Percentiles rank a stretch among this genome's conserved stretches.
phyloP scores from a whole-genome alignment of 2,329 filamentous ascomycete species.

The Penicillium palitans region DNA sequence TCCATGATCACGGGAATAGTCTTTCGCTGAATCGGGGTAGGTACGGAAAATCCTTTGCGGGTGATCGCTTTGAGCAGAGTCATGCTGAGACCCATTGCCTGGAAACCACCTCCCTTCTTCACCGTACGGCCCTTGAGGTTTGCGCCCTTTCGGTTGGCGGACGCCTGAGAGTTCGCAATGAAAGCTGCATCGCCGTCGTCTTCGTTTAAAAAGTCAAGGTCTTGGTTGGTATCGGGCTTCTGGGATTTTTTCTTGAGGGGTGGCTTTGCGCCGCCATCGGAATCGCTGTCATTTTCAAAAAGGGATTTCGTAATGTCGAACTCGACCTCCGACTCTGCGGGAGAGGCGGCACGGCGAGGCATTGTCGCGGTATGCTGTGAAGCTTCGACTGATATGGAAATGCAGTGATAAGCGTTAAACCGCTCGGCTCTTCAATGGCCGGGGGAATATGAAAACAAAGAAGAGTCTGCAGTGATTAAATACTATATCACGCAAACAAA shows the following conservation, averaged over 20 bases:
- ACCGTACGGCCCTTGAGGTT: slow-evolving; percentile 81
- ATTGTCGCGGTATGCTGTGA: slow-evolving; percentile 49
- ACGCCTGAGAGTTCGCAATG: slow-evolving; percentile 83
- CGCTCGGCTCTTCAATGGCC: slow-evolving; percentile 6
- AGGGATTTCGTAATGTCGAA: slow-evolving; percentile 83
- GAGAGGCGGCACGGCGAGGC: slow-evolving; percentile 73
- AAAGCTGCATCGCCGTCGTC: slow-evolving; percentile 73
- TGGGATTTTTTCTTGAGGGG: slow-evolving; percentile 52
- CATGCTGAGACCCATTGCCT: slow-evolving; percentile 85
- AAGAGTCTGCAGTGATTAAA: neutral
- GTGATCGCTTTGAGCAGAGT: slow-evolving; percentile 87
- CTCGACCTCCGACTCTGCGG: slow-evolving; percentile 82
- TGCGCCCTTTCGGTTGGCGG: slow-evolving; percentile 79
- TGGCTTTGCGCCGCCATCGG: slow-evolving; percentile 42
- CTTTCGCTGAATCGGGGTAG: slow-evolving; percentile 96
- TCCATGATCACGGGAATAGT: slow-evolving; percentile 90
- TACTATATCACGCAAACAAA: neutral
- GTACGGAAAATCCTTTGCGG: slow-evolving; percentile 91
- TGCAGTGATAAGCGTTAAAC: slow-evolving; percentile 13
- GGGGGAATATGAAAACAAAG: neutral
- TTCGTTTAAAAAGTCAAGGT: slow-evolving; percentile 62
- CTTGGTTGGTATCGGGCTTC: slow-evolving; percentile 35
- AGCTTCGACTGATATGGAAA: slow-evolving; percentile 14
- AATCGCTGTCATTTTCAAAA: slow-evolving; percentile 60
- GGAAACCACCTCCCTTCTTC: slow-evolving; percentile 96